These are phyloP conservation scores for Pseudopithomyces chartarum DNA, from an alignment of 2,329 filamentous ascomycete species.

Conservation along the genomic window DNA sequence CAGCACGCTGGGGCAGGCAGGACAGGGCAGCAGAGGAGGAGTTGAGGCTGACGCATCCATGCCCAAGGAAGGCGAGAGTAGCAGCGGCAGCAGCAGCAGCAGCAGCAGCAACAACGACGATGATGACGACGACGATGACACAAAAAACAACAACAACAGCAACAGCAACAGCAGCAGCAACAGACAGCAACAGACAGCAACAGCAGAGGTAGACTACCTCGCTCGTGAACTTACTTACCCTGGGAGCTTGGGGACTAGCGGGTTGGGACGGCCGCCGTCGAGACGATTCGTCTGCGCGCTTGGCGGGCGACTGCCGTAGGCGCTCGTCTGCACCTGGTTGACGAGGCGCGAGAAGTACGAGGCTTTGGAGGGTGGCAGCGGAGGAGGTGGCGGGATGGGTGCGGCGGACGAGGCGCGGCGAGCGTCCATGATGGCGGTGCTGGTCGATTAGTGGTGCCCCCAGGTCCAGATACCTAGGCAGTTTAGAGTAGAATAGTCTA, in stretches of 20 bases:
- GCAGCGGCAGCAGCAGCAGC: too few species aligned
- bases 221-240: conserved; percentile 44
- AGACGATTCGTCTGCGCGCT: conserved; percentile 54
- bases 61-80: background rate
- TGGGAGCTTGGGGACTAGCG: conserved; percentile 42
- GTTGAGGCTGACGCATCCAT: conserved; percentile 8
- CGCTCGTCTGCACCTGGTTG: conserved; percentile 56
- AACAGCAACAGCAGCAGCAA: too few species aligned
- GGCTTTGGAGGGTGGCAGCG: conserved; percentile 41
- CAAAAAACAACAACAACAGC: too few species aligned
- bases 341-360: conserved; percentile 58
- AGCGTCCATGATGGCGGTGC: conserved; percentile 14
- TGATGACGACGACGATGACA: too few species aligned
- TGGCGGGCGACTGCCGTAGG: conserved; percentile 59
- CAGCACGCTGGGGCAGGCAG: conserved; percentile 10
- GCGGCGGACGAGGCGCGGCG: conserved; percentile 17
- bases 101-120: too few species aligned
- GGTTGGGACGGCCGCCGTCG: conserved; percentile 42
- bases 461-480: too few species aligned
- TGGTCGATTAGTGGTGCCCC: background rate
- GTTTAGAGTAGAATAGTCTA: too few species aligned
- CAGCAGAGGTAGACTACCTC: too few species aligned
- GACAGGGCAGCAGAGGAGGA: background rate
- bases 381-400: conserved; percentile 39
- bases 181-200: too few species aligned